A percentile compares a stretch with the other conserved stretches of the same genome.
These are phyloP conservation scores for Lichenothelia convexa DNA, from an alignment of 495 filamentous ascomycete species.

Conservation along the genomic window DNA sequence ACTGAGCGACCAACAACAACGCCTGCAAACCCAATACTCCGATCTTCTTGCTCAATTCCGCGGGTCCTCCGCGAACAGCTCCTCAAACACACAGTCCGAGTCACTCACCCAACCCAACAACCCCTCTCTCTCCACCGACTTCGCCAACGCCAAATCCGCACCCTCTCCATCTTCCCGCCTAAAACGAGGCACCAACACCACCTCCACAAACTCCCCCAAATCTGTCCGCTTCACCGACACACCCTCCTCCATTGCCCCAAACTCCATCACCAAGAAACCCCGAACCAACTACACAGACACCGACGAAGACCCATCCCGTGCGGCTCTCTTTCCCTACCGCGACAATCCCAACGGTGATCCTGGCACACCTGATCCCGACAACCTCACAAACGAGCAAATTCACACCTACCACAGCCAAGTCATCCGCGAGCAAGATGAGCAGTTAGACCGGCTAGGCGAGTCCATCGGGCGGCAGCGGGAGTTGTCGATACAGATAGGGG, in stretches of 20 bases:
- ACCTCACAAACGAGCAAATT: slow-evolving; percentile 68
- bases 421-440: slow-evolving; percentile 74
- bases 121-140: slow-evolving; percentile 44
- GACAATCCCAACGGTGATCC: slow-evolving; percentile 26
- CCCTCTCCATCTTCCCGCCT: slow-evolving; percentile 24
- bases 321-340: slow-evolving; percentile 48
- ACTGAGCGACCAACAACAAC: too few species aligned
- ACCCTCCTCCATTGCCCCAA: slow-evolving; percentile 29
- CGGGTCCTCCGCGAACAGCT: slow-evolving; percentile 30
- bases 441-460: slow-evolving; percentile 69
- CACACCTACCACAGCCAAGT: slow-evolving; percentile 66
- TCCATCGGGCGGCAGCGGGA: slow-evolving; percentile 86
- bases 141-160: slow-evolving; percentile 41
- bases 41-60: slow-evolving; percentile 44
- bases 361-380: slow-evolving; percentile 34
- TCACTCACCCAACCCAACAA: slow-evolving; percentile 47
- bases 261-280: too few species aligned
- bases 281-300: slow-evolving; percentile 22
- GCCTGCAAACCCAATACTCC: slow-evolving; percentile 31
- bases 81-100: slow-evolving; percentile 25
- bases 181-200: slow-evolving; percentile 29
- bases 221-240: slow-evolving; percentile 73
- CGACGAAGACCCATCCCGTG: slow-evolving; percentile 12
- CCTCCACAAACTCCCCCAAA: slow-evolving; percentile 21
- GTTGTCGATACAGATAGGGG: slow-evolving; percentile 85